A percentile compares a stretch with the other conserved stretches of the same genome.
Evolutionary conservation across 371 early-diverging fungal genomes (phyloP).

Genomic region (Syncephalis plumigaleata): DNA sequence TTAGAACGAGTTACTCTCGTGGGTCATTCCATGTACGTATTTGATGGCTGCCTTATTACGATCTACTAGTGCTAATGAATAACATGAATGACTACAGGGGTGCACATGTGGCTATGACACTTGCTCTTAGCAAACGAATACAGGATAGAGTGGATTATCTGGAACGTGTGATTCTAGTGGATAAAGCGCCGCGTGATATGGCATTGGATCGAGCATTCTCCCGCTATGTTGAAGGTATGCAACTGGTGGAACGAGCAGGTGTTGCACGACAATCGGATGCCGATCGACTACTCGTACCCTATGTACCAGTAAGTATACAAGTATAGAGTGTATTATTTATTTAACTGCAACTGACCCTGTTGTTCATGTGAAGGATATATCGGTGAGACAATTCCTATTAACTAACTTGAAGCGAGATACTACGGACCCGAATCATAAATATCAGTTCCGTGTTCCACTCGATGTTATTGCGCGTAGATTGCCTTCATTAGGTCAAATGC

Average conservation of each 20-base stretch:
- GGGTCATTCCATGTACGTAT: slow-evolving; percentile 73
- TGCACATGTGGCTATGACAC: slow-evolving; percentile 76
- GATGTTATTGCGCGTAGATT: slow-evolving; percentile 36
- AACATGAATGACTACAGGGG: slow-evolving; percentile 27
- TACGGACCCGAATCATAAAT: slow-evolving; percentile 16
- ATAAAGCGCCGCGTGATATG: slow-evolving; percentile 56
- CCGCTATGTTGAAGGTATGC: slow-evolving; percentile 42
- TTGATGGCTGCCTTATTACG: background rate
- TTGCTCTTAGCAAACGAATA: slow-evolving; percentile 37
- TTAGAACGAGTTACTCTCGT: slow-evolving; percentile 36
- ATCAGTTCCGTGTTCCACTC: slow-evolving; percentile 55
- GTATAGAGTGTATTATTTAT: too few relatives aligned
- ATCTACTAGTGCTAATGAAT: background rate
- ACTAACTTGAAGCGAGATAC: slow-evolving; percentile 59
- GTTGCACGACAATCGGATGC: slow-evolving; percentile 48
- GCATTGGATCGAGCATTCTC: slow-evolving; percentile 32
- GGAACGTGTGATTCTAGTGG: slow-evolving; percentile 62
- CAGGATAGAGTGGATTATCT: slow-evolving; percentile 11
- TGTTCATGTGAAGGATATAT: slow-evolving; percentile 29
- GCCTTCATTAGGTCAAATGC: slow-evolving; percentile 22
- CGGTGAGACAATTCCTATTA: slow-evolving; percentile 71
- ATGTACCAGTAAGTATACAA: slow-evolving; percentile 17
- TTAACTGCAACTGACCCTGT: too few relatives aligned
- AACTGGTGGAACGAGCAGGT: slow-evolving; percentile 32
- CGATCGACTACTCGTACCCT: slow-evolving; percentile 38